Evolutionary conservation across 441 rosid genomes (phyloP), one percentile per base, ranked within the genome.

Genomic region (Arabidopsis hybrid): DNA sequence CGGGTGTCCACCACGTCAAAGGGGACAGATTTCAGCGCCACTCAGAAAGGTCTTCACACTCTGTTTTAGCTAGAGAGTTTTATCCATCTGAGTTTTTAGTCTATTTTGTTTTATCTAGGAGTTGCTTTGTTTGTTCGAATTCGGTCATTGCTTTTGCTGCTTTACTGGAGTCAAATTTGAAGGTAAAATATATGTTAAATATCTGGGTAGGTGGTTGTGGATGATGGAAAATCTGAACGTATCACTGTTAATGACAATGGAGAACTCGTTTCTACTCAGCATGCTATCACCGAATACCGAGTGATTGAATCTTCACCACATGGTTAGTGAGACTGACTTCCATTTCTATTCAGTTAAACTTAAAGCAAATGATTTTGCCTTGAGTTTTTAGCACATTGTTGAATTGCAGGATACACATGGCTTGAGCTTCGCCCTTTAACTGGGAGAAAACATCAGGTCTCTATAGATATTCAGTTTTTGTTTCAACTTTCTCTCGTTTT

Each of bases 391-490:
- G 12, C 79, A 11, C 21, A 34, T 31, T 61, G 47, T 67, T 68
- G 45, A 42, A 32, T 18, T 87, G 79, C 82, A 92, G 99, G 98
- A 75, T 91, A 81, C 79, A 78, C 99, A 50, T 92, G 97, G 99
- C 82, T 95, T 61, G 93, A 92, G 83, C 81, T 91, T 66, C 82
- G 89, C 0, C 98, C 99, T 12, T 87, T 91, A 78, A 95, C 99
- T 40, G 98, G 97, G 32, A 85, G 99, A 84, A 95, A 95, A 78
- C 99, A 95, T 83, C 98, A 90, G 96, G 99, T 89, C 79, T 60
- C 71, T 45, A 55, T 46, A 46, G 21, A n/a, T 72, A 11, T 34
- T 18, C 56, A 26, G 47, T 57, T 71, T 39, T 8, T 47, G 39
- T 17, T 57, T 45, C 57, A 31, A 71, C 39, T 39, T 17, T 47